Evolutionary conservation across 352 stramenopile genomes (phyloP), one percentile per base, ranked within the genome.

Genomic region (Pythium vanterpoolii): DNA sequence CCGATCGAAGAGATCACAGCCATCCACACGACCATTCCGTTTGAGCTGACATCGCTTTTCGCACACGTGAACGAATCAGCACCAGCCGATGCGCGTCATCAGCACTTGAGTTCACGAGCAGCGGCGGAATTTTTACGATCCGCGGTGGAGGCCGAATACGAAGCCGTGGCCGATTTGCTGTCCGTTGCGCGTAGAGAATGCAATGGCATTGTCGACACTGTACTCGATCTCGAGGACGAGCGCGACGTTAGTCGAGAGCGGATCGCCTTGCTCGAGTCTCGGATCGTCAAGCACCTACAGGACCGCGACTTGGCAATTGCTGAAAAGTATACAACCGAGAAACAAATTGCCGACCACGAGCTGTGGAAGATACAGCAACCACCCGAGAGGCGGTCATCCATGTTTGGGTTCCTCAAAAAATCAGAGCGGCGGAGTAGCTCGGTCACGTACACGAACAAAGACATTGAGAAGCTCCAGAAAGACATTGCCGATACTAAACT

Each of bases 251-350:
- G 69, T 54, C 64, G 47, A 28, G 69, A 86, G 53, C 65, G 69
- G 16, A 87, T 90, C 48, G 66, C 72, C 13, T 67, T 90, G 21
- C 68, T 89, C 10, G 81, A 90, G 51, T 71, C 79, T n/a, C 73
- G 79, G 13, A 87, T 90, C 44, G 77, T 81, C 48, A 89, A 90
- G 56, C 73, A 86, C n/a, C 42, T 90, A 27, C 77, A 89, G 47
- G 78, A 90, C 48, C 77, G 81, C 23, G 81, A 89, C 50, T 56
- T 87, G 34, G 78, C 77, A 27, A 90, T 90, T 27, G 77, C 77
- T 5, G 77, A 90, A 46, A 83, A 75, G 26, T 90, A 88, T 57
- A 87, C 78, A 8, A 87, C 73, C 1, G 69, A 89, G 51, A 76
- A 84, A 57, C 71, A 87, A 52, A 87, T 89, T 45, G 65, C 69